These are phyloP conservation scores for Liriodendron chinense DNA, from an alignment of 164 flowering plant species.

Conservation along the genomic window DNA sequence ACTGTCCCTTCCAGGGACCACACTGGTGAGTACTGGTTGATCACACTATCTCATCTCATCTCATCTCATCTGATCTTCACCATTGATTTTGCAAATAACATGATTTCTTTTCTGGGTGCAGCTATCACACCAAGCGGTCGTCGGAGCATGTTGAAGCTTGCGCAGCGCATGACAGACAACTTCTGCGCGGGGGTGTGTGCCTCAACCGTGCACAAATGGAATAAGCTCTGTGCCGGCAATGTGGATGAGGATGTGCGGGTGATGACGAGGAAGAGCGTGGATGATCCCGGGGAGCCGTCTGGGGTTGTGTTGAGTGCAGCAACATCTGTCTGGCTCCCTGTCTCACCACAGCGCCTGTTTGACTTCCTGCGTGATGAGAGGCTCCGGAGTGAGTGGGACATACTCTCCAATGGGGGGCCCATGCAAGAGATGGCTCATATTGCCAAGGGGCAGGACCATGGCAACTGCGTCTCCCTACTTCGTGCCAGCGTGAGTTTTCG, in stretches of 20 bases:
- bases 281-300: slow-evolving; percentile 95
- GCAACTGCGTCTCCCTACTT: slow-evolving; percentile 94
- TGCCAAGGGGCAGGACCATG: slow-evolving; percentile 92
- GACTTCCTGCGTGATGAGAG: slow-evolving; percentile 89
- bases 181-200: slow-evolving; percentile 95
- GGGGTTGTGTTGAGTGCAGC: slow-evolving; percentile 93
- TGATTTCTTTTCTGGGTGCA: slow-evolving; percentile 9
- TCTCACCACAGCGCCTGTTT: slow-evolving; percentile 76
- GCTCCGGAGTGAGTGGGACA: slow-evolving; percentile 94
- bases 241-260: slow-evolving; percentile 82
- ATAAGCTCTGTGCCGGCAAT: slow-evolving; percentile 65
- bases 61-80: background rate
- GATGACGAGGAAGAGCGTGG: slow-evolving; percentile 89
- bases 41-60: background rate
- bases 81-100: background rate
- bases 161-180: slow-evolving; percentile 87
- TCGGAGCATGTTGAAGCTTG: slow-evolving; percentile 92
- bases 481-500: slow-evolving; percentile 60
- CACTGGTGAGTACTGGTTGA: slow-evolving; percentile 32
- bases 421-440: slow-evolving; percentile 98
- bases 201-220: slow-evolving; percentile 91
- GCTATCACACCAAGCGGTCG: slow-evolving; percentile 82
- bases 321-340: slow-evolving; percentile 94
- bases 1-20: slow-evolving; percentile 51
- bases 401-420: slow-evolving; percentile 93